Evolutionary conservation across 805 yeast genomes (phyloP), one percentile per base, ranked within the genome.

Genomic region (Kodamaea sagamina): DNA sequence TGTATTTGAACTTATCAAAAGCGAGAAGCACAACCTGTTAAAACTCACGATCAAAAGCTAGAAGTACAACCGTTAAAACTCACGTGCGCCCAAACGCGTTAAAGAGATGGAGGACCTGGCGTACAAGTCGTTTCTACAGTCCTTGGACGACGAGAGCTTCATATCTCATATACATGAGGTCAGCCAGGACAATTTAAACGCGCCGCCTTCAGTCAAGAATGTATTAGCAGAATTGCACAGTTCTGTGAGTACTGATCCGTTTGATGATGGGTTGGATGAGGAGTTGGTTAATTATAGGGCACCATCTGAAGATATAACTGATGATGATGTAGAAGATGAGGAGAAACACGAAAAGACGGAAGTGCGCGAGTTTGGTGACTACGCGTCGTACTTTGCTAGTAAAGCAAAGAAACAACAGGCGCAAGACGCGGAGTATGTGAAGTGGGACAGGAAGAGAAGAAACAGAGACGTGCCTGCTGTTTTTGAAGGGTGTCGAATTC

Each of bases 321-420:
- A 39, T 10, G 36, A 24, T 32, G 32, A 32, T 21, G 36, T 10
- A 19, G 31, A 39, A 7, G 31, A 16, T 9, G 36, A 19, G 6
- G 36, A 9, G 13, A 16, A 32, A 4, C 24, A 3, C 8, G 35
- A 29, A 2, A 13, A 32, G 12, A 26, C 28, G 3, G 62, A 60
- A 1, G 66, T 61, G 18, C 73, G 73, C 37, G 67, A 63, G 10
- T 86, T 84, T 63, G 89, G 89, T 2, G 89, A 82, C 47, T 84
- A 79, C 54, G 77, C 59, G n/a, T 64, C 78, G 1, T 88, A 88
- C 53, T 81, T 87, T 43, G 70, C 67, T 7, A 72, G 79, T 51
- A 88, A 88, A 55, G 71, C 68, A 16, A 48, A 60, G 19, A 83
- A 83, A 54, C 90, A 88, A 47, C 87, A 80, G 52, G 65, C 67